phyloP scores from a whole-genome alignment of 2,329 filamentous ascomycete species.

The Trichophyton benhamiae region DNA sequence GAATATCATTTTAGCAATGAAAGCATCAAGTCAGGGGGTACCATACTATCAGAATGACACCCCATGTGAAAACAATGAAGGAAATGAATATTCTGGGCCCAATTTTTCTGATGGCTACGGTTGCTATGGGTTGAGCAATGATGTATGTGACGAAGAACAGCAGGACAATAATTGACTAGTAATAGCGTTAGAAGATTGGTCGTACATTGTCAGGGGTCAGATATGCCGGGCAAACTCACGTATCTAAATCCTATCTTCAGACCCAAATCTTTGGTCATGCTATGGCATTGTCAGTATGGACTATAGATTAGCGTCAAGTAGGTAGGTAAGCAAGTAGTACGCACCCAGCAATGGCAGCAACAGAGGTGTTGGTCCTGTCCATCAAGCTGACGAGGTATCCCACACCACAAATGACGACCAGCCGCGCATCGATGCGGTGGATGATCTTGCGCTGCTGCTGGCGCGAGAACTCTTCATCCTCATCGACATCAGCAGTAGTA shows the following conservation, averaged over 20 bases:
- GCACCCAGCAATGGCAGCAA: conserved; percentile 56
- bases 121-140: conserved; percentile 58
- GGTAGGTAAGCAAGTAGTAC: neutral
- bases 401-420: conserved; percentile 49
- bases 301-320: neutral
- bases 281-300: neutral
- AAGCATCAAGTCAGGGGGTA: neutral
- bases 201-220: neutral
- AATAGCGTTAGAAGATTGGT: neutral
- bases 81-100: conserved; percentile 32
- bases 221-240: conserved; percentile 6
- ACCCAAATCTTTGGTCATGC: conserved; percentile 18
- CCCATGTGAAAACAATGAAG: conserved; percentile 16
- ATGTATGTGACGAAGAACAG: conserved; percentile 66
- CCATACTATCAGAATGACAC: conserved; percentile 15
- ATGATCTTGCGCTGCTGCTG: conserved; percentile 57
- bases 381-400: conserved; percentile 67
- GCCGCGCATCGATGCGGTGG: conserved; percentile 53
- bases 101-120: conserved; percentile 52
- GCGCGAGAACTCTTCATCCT: conserved; percentile 36
- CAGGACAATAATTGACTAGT: conserved; percentile 50
- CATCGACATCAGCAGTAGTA: conserved; percentile 9
- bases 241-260: conserved; percentile 21
- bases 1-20: neutral
- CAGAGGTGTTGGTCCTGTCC: conserved; percentile 66